Evolutionary conservation across 495 filamentous ascomycete genomes (phyloP).

Genomic region (Neurospora tetrasperma): DNA sequence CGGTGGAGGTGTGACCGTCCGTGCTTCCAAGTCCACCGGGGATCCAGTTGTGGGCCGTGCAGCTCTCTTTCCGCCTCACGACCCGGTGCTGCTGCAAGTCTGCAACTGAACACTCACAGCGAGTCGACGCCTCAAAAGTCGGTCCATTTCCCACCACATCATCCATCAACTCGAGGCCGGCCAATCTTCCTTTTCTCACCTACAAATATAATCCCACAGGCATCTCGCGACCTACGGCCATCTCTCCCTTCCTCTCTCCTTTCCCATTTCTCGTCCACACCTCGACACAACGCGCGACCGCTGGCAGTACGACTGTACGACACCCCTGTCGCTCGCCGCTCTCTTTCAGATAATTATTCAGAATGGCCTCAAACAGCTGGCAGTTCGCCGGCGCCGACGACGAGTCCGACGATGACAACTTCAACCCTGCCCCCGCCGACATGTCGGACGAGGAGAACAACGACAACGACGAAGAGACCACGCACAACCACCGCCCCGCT

Average conservation of each 20-base stretch:
- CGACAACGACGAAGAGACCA: slow-evolving; percentile 5
- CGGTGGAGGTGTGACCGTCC: background rate
- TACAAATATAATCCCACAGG: background rate
- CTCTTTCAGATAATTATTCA: background rate
- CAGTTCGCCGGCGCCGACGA: slow-evolving; percentile 38
- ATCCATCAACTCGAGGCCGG: background rate
- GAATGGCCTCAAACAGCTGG: slow-evolving; percentile 21
- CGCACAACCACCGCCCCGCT: background rate
- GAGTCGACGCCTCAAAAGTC: background rate
- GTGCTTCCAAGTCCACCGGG: background rate
- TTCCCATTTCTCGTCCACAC: background rate
- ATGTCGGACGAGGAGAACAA: slow-evolving; percentile 54
- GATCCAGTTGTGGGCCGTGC: background rate
- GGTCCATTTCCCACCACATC: background rate
- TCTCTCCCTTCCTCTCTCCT: background rate
- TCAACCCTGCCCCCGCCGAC: slow-evolving; percentile 62
- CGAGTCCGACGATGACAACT: slow-evolving; percentile 66
- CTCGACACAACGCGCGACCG: background rate
- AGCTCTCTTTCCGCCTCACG: background rate
- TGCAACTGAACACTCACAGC: background rate
- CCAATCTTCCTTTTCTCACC: background rate
- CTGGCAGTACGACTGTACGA: background rate
- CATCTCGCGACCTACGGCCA: background rate
- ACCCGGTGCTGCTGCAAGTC: background rate
- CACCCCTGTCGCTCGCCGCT: background rate